Percentiles rank a stretch among this genome's conserved stretches.
phyloP scores from a whole-genome alignment of 371 early-diverging fungal species.

The Mucor racemosus region DNA sequence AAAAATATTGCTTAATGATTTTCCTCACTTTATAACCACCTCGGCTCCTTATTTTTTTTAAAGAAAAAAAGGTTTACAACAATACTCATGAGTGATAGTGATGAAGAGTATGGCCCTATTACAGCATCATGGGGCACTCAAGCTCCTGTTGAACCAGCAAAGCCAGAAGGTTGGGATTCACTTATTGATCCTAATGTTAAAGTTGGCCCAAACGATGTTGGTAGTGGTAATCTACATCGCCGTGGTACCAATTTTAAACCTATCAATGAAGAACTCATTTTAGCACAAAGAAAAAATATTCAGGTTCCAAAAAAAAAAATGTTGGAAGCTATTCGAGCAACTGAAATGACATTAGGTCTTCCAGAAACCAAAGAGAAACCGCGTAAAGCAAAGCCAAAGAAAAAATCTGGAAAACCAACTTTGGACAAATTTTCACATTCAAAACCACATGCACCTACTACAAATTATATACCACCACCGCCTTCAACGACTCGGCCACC shows the following conservation, averaged over 20 bases:
- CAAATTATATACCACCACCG: neutral
- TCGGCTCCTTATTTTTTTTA: neutral
- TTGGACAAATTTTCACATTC: neutral
- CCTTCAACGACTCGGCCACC: slow-evolving; percentile 1
- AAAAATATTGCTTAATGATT: neutral
- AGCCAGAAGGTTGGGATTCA: slow-evolving; percentile 20
- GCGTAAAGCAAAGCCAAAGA: neutral
- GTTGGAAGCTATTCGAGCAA: slow-evolving; percentile 4
- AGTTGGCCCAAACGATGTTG: slow-evolving; percentile 22
- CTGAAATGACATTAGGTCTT: neutral
- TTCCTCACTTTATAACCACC: neutral
- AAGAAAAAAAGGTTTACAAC: neutral
- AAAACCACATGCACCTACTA: neutral
- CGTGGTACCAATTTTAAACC: slow-evolving; percentile 32
- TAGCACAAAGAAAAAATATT: slow-evolving; percentile 23
- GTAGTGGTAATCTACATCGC: slow-evolving; percentile 33
- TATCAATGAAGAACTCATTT: slow-evolving; percentile 27
- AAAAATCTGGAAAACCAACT: neutral
- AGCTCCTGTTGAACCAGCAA: neutral
- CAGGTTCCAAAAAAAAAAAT: slow-evolving; percentile 15
- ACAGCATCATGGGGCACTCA: slow-evolving; percentile 25
- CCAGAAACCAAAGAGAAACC: neutral
- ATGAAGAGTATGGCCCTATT: slow-evolving; percentile 27
- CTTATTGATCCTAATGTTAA: slow-evolving; percentile 24
- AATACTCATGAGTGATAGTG: slow-evolving; percentile 21